A percentile compares a stretch with the other conserved stretches of the same genome.
phyloP scores from a whole-genome alignment of 306 rosid species.

The Malus orientalis region DNA sequence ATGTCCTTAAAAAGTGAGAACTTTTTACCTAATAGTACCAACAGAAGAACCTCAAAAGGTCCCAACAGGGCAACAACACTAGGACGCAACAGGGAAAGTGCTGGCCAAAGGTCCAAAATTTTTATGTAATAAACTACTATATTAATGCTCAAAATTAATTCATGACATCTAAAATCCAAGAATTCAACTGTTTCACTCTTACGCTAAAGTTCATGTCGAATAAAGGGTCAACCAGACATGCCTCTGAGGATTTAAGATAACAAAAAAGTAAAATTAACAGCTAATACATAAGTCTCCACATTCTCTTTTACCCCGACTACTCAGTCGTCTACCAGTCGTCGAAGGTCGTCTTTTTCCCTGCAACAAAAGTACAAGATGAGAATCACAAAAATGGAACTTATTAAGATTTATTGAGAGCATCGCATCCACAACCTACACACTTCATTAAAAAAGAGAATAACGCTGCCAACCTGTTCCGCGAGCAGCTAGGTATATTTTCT shows the following conservation, averaged over 20 bases:
- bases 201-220: background rate
- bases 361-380: background rate
- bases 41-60: no score
- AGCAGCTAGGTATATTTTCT: conserved; percentile 33
- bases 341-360: conserved; percentile 49
- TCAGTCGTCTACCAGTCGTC: conserved; percentile 5
- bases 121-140: background rate
- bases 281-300: background rate
- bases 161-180: background rate
- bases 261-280: background rate
- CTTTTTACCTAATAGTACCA: no score
- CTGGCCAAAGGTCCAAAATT: background rate
- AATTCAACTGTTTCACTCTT: background rate
- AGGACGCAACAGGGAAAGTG: background rate
- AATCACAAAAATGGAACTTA: background rate
- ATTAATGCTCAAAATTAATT: background rate
- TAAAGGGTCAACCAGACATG: background rate
- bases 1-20: no score
- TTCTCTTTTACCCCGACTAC: background rate
- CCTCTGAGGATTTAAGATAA: background rate
- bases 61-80: no score
- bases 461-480: conserved; percentile 23
- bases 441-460: background rate
- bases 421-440: no score
- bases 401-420: background rate